Evolutionary conservation across 1,139 yeast species (phyloP).

Genomic region (Meyerozyma elateridarum): DNA sequence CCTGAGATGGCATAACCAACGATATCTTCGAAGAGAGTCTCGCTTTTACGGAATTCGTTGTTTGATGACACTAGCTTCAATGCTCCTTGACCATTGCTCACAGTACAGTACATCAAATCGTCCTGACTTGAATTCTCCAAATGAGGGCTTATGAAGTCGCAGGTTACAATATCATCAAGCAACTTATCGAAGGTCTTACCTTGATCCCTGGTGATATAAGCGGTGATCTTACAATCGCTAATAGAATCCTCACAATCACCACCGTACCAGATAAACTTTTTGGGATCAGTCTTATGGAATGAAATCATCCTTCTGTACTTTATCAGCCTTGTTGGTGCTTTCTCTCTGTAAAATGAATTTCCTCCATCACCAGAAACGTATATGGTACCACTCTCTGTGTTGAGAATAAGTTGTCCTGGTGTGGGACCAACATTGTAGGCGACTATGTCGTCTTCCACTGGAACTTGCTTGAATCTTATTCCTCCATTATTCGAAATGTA

Average conservation of each 20-base stretch:
- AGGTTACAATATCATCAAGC: conserved; percentile 45
- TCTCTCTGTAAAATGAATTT: conserved; percentile 37
- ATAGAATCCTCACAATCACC: conserved; percentile 49
- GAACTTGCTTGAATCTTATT: conserved; percentile 45
- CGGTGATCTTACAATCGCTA: conserved; percentile 49
- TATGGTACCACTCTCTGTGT: conserved; percentile 48
- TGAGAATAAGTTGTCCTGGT: conserved; percentile 60
- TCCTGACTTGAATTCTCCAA: conserved; percentile 36
- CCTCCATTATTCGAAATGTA: conserved; percentile 83
- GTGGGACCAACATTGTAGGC: conserved; percentile 57
- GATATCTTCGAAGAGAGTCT: conserved; percentile 43
- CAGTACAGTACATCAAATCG: conserved; percentile 62
- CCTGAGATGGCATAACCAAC: conserved; percentile 66
- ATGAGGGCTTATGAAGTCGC: conserved; percentile 65
- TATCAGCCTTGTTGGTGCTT: conserved; percentile 50
- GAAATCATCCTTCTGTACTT: conserved; percentile 34
- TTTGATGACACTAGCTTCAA: conserved; percentile 44
- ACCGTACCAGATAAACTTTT: conserved; percentile 70
- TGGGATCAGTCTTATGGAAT: conserved; percentile 53
- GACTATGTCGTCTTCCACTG: conserved; percentile 43
- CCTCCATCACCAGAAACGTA: conserved; percentile 70
- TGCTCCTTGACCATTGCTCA: conserved; percentile 18
- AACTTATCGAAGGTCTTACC: conserved; percentile 59
- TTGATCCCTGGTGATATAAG: conserved; percentile 58
- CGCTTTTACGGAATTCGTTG: conserved; percentile 45